These are phyloP conservation scores for Polyplosphaeria fusca DNA, from an alignment of 495 filamentous ascomycete genomes.

Conservation along the genomic window DNA sequence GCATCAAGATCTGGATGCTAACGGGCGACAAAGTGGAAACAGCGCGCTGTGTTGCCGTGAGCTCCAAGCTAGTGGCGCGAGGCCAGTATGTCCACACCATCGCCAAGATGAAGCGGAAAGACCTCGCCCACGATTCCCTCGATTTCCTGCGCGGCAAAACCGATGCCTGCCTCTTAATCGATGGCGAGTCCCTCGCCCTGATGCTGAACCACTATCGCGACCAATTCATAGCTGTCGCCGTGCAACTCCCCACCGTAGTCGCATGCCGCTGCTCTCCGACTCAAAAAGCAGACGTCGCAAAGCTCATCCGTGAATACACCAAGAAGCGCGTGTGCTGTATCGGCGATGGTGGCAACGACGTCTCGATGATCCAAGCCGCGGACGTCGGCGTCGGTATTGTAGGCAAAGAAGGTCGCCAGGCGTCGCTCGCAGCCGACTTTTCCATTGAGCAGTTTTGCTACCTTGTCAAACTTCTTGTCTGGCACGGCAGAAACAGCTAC, in stretches of 20 bases:
- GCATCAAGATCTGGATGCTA: constrained; percentile 99
- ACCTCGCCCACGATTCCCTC: constrained; percentile 77
- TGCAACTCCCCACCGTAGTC: constrained; percentile 84
- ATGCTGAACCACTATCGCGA: constrained; percentile 76
- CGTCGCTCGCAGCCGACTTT: constrained; percentile 92
- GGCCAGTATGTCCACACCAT: constrained; percentile 96
- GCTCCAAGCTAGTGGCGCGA: constrained; percentile 86
- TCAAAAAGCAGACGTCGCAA: constrained; percentile 92
- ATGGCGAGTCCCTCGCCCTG: constrained; percentile 82
- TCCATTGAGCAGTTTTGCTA: constrained; percentile 92
- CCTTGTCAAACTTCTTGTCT: constrained; percentile 93
- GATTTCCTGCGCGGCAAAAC: constrained; percentile 84
- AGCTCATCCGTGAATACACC: constrained; percentile 85
- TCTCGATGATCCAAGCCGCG: constrained; percentile 98
- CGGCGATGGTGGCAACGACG: constrained; percentile 96
- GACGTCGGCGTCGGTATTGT: constrained; percentile 98
- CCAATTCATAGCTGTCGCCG: constrained; percentile 85
- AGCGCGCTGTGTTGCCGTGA: constrained; percentile 92
- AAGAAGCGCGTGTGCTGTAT: constrained; percentile 94
- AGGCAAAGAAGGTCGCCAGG: constrained; percentile 95
- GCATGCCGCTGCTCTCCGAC: constrained; percentile 97
- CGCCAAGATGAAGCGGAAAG: constrained; percentile 72
- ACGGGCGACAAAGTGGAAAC: constrained; percentile 99
- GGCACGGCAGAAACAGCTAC: constrained; percentile 97
- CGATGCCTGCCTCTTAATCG: constrained; percentile 87